A percentile compares a stretch with the other conserved stretches of the same genome.
Evolutionary conservation across 2,329 filamentous ascomycete species (phyloP).

Genomic region (Paecilomyces formosus): DNA sequence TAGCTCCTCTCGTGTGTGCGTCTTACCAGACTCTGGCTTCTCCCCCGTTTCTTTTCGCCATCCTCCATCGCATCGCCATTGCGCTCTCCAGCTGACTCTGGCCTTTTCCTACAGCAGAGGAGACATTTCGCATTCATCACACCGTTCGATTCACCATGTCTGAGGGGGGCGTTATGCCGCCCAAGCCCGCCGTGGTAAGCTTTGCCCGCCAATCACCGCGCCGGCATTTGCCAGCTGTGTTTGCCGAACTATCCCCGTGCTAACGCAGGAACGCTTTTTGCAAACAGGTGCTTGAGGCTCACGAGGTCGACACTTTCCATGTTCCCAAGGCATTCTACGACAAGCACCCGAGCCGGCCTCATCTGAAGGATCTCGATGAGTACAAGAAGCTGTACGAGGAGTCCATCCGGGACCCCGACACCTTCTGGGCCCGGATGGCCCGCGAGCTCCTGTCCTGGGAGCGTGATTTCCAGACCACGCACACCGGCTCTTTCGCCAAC

Average conservation of each 20-base stretch:
- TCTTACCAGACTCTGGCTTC: too few species aligned
- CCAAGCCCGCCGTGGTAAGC: constrained; percentile 35
- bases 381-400: constrained; percentile 63
- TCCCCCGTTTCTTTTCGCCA: not conserved
- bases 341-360: constrained; percentile 55
- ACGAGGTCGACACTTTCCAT: constrained; percentile 45
- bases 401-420: constrained; percentile 80
- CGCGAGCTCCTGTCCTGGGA: constrained; percentile 88
- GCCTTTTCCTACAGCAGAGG: not conserved
- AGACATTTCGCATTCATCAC: not conserved
- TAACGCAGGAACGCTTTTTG: not conserved
- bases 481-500: constrained; percentile 63
- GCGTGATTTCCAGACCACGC: constrained; percentile 84
- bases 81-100: not conserved
- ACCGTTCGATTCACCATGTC: constrained; percentile 21
- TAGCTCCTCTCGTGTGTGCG: not conserved
- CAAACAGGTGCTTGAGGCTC: constrained; percentile 37
- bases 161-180: constrained; percentile 24
- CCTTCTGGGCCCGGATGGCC: constrained; percentile 83
- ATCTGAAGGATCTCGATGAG: constrained; percentile 53
- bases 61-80: not conserved
- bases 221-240: constrained; percentile 1
- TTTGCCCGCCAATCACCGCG: not conserved
- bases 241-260: not conserved
- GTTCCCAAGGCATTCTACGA: constrained; percentile 50